phyloP scores from a whole-genome alignment of 2,329 filamentous ascomycete genomes.

The Cladosporium sp. region DNA sequence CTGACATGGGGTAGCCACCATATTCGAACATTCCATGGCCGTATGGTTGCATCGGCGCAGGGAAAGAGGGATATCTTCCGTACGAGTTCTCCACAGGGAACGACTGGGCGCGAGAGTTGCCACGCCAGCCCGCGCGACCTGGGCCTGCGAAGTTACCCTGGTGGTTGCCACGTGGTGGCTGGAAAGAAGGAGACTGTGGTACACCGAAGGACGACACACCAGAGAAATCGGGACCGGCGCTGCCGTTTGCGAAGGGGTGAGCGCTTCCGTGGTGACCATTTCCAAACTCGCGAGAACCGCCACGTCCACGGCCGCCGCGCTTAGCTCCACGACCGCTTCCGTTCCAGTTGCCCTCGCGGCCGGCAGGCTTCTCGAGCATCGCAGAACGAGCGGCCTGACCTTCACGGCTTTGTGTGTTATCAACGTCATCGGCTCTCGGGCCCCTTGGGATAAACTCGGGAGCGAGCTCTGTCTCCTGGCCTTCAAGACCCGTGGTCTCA shows the following conservation, averaged over 20 bases:
- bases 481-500: not conserved
- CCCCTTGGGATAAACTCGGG: slow-evolving; percentile 10
- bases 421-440: slow-evolving; percentile 11
- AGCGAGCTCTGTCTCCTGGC: slow-evolving; percentile 1
- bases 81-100: slow-evolving; percentile 58
- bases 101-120: slow-evolving; percentile 60
- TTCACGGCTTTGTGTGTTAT: not conserved
- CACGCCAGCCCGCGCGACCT: slow-evolving; percentile 48
- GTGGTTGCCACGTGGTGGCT: slow-evolving; percentile 32
- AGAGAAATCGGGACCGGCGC: slow-evolving; percentile 28
- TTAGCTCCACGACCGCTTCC: slow-evolving; percentile 31
- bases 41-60: slow-evolving; percentile 51
- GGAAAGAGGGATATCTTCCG: slow-evolving; percentile 37
- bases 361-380: slow-evolving; percentile 16
- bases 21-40: slow-evolving; percentile 53
- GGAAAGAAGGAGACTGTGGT: slow-evolving; percentile 33
- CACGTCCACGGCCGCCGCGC: slow-evolving; percentile 36
- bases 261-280: slow-evolving; percentile 30
- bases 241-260: slow-evolving; percentile 26
- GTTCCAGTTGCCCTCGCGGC: slow-evolving; percentile 25
- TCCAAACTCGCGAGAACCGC: slow-evolving; percentile 34
- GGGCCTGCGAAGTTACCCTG: slow-evolving; percentile 34
- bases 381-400: slow-evolving; percentile 26
- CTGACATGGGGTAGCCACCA: slow-evolving; percentile 37
- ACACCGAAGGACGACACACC: slow-evolving; percentile 24